Evolutionary conservation across 169 alveolate genomes (phyloP).

Genomic region (Theileria annulata): DNA sequence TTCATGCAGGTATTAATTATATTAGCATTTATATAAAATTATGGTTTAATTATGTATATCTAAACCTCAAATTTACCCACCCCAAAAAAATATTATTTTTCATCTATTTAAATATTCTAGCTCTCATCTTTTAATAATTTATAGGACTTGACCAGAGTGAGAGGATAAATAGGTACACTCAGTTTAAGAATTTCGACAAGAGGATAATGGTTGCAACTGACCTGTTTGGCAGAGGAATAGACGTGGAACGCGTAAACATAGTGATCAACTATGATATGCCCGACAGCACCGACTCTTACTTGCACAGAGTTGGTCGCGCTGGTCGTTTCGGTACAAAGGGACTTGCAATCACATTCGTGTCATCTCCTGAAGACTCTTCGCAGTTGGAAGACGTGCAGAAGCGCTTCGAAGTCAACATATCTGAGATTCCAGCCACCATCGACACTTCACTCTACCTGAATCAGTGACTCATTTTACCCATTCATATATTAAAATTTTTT

Average conservation of each 20-base stretch:
- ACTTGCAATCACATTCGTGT: conserved; percentile 95
- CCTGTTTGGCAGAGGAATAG: conserved; percentile 99
- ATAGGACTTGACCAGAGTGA: conserved; percentile 69
- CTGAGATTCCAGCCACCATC: conserved; percentile 93
- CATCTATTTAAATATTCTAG: not conserved
- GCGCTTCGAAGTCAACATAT: conserved; percentile 96
- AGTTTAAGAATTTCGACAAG: conserved; percentile 96
- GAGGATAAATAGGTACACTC: conserved; percentile 92
- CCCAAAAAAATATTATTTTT: not conserved
- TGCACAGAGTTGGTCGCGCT: conserved; percentile 98
- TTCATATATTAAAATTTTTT: conserved; percentile 1
- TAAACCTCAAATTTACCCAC: not conserved
- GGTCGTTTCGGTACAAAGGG: conserved; percentile 99
- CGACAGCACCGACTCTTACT: conserved; percentile 85
- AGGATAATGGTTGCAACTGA: conserved; percentile 99
- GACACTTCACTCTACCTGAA: conserved; percentile 88
- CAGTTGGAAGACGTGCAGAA: conserved; percentile 95
- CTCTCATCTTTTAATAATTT: not conserved
- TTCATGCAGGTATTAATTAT: conserved; percentile 91
- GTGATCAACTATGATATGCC: conserved; percentile 99
- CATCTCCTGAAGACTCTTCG: conserved; percentile 91
- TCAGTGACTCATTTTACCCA: not conserved
- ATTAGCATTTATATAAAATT: not conserved
- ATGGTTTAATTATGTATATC: not conserved
- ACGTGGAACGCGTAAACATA: conserved; percentile 98